A percentile compares a stretch with the other conserved stretches of the same genome.
Conservation (phyloP, 805 yeast species). For the Suhomyces emberorum region DNA sequence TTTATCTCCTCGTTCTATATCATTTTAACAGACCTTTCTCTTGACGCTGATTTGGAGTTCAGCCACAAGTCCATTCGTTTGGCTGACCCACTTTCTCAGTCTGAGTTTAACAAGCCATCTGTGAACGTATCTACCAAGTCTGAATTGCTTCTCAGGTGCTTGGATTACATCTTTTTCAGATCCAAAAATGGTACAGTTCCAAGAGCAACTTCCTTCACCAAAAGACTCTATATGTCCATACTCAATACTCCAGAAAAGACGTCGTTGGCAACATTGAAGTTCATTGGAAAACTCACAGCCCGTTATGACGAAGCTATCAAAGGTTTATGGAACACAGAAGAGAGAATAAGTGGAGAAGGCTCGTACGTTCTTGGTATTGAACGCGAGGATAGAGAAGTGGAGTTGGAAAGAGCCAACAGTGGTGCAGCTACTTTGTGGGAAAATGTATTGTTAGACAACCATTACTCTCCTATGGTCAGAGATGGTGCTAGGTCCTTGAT, state of each 20-base stretch:
- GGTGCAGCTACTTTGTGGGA: conserved; percentile 94
- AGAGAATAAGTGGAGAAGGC: conserved; percentile 78
- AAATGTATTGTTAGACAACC: conserved; percentile 69
- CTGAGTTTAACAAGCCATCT: conserved; percentile 52
- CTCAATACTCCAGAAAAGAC: conserved; percentile 88
- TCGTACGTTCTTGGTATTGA: conserved; percentile 56
- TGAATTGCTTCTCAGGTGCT: conserved; percentile 71
- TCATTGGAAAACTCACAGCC: conserved; percentile 70
- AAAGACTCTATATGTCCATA: conserved; percentile 64
- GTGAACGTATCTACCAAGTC: conserved; percentile 88
- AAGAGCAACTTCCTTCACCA: conserved; percentile 78
- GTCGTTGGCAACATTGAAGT: conserved; percentile 69
- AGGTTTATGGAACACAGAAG: conserved; percentile 84
- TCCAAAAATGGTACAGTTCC: conserved; percentile 62
- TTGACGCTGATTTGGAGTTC: conserved; percentile 83
- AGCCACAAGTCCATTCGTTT: conserved; percentile 77
- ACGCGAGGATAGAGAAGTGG: conserved; percentile 39
- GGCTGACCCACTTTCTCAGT: conserved; percentile 63
- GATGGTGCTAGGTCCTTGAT: conserved; percentile 52
- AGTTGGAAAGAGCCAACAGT: conserved; percentile 74
- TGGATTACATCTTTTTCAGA: conserved; percentile 79
- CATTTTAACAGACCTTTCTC: conserved; percentile 60
- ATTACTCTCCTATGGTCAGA: conserved; percentile 78
- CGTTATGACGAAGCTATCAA: conserved; percentile 66
- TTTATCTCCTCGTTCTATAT: conserved; percentile 76